These are phyloP conservation scores for Auricularia sp. DNA, from an alignment of 768 basidiomycete genomes.

Conservation along the genomic window DNA sequence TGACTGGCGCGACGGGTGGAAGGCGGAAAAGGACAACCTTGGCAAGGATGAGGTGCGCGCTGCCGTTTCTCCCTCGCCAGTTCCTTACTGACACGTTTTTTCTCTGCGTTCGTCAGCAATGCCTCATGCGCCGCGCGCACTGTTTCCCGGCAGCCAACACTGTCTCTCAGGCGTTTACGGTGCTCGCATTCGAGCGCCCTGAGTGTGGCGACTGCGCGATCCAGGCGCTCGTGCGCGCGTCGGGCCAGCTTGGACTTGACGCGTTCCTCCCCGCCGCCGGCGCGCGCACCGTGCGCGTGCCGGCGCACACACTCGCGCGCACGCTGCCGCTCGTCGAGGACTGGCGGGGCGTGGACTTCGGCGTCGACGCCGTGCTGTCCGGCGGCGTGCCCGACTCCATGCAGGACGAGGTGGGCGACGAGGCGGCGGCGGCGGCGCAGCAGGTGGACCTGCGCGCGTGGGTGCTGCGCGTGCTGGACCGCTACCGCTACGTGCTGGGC, in stretches of 20 bases:
- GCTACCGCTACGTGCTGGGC: not conserved
- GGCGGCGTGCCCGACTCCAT: not conserved
- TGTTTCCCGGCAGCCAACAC: conserved; percentile 15
- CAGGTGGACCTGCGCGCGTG: not conserved
- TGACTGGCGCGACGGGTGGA: not conserved
- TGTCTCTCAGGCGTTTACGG: conserved; percentile 21
- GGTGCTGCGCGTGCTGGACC: conserved; percentile 1
- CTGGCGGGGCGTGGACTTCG: not conserved
- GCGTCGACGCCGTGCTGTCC: not conserved
- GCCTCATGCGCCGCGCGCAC: not conserved
- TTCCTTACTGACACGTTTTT: not conserved
- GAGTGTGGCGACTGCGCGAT: conserved; percentile 30
- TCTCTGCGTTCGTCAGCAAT: not conserved
- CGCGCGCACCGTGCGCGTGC: not conserved
- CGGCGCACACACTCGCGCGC: not conserved
- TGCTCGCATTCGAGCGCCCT: conserved; percentile 21
- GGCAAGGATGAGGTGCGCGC: not conserved
- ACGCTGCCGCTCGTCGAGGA: not conserved
- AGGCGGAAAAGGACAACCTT: not conserved
- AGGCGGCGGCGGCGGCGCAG: not conserved
- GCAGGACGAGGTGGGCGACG: not conserved
- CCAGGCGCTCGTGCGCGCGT: conserved; percentile 19
- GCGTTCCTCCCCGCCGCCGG: conserved; percentile 23
- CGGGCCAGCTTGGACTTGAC: conserved; percentile 22
- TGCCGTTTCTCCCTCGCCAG: not conserved